Evolutionary conservation across 176 grass and related monocot genomes (phyloP), one percentile per base, ranked within the genome.

Genomic region (Pontederia paniculata): DNA sequence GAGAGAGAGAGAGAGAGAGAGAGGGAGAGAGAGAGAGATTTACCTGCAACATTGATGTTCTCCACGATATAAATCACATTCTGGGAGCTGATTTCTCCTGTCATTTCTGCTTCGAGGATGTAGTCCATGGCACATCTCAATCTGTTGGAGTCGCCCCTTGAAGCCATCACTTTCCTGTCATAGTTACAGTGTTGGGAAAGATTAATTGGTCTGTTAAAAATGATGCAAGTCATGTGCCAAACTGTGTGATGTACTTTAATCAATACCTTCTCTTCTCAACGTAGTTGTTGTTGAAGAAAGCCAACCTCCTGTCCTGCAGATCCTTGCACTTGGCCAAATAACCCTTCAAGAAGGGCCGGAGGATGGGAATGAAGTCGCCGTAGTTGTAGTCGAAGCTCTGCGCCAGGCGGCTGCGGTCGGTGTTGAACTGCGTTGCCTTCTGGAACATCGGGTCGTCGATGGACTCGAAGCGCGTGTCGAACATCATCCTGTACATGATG

Each of bases 301-400:
- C 13, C 63, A 67, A 17, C 23, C 49, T 48, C 44, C 49, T 42
- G 25, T 19, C 28, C 49, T 67, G 45, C 63, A 67, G 9, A 2
- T 67, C 49, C 23, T 18, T 67, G 49, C 48, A 52, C 50, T 77
- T 86, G 73, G 77, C 81, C 76, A 81, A 75, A 22, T 86, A 58
- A 16, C 45, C 44, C 44, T 21, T 63, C 43, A 47, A 21, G 18
- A 62, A 62, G 41, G 58, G 58, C 11, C 58, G 3, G 17, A 63
- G 60, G 21, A 48, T 12, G 17, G 45, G 60, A 25, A 63, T 63
- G 19, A 63, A 63, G 21, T 63, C 60, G 12, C 45, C 60, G 20
- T 63, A 63, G 44, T 63, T 63, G 60, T 45, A 63, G 12, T 63
- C 60, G 17, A 63, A 63, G 45, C 60, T 63, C 20, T 63, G 60